Base-by-base conservation (phyloP, 2,329 filamentous ascomycete species). In the Thyridium curvatum region DNA sequence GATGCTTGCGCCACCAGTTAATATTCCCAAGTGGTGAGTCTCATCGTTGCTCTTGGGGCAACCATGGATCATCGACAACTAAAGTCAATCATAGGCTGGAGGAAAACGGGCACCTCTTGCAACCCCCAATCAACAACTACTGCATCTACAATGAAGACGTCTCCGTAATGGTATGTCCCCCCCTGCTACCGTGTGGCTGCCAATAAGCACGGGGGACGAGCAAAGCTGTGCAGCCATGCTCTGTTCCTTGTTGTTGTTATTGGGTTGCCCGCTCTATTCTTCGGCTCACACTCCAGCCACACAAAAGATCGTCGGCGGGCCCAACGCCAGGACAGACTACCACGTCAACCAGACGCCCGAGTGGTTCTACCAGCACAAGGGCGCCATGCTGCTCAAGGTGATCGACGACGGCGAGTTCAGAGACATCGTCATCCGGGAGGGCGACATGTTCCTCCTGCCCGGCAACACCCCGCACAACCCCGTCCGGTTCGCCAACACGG, bases 301-400 rank as follows among this genome's bases (percentile, higher is more conserved):
- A n/a, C n/a, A n/a, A n/a, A 26, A 58, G 56, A 58, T 60, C 52
- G 90, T 98, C 46, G 93, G 93, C 58, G 93, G 93, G 12, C 93
- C 93, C 54, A 97, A 97, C 63, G 87, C 87, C 44, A 82, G 93
- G 47, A 96, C 90, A 40, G 93, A 97, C 72, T 98, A 96, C 72
- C 93, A 97, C 74, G 91, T 97, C 76, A 97, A 97, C 72, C 71
- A 81, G 53, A 97, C 91, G 1, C 82, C 93, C 12, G 93, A 97
- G 64, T 97, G 90, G 83, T 98, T 97, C 79, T 97, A 93, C 74
- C 91, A 97, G 65, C 81, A 95, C 75, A 82, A 82, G 53, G 93
- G 93, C 49, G 82, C 84, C 49, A 96, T 97, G 91, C 72, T 93
- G 41, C 83, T 98, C 51, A 94, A 94, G 60, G 85, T 93, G 13